Conservation (phyloP, 2,329 filamentous ascomycete species). For the Lasiodiplodia sp. region DNA sequence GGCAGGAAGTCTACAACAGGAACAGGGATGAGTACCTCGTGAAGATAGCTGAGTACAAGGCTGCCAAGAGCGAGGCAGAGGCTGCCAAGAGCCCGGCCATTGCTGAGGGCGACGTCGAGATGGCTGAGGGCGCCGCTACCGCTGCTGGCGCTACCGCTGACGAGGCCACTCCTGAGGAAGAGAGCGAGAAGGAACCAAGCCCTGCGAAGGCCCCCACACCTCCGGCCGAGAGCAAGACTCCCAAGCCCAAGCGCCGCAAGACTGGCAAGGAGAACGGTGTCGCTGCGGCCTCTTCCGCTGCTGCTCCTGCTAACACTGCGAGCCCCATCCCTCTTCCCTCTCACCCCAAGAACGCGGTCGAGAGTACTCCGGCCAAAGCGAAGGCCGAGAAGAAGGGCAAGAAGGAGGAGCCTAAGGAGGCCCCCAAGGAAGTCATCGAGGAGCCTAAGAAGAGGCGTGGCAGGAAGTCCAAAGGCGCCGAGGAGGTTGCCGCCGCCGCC, state of each 20-base stretch:
- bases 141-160: constrained; percentile 13
- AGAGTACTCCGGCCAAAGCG: constrained; percentile 14
- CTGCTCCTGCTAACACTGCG: constrained; percentile 17
- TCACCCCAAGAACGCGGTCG: constrained; percentile 12
- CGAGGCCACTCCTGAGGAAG: constrained; percentile 9
- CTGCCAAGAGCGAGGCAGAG: constrained; percentile 4
- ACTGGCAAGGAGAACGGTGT: constrained; percentile 27
- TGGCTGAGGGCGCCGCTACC: constrained; percentile 16
- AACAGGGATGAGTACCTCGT: constrained; percentile 22
- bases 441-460: constrained; percentile 30
- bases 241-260: constrained; percentile 31
- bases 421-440: constrained; percentile 13
- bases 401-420: constrained; percentile 9
- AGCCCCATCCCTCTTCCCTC: constrained; percentile 28
- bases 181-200: constrained; percentile 27
- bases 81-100: not conserved
- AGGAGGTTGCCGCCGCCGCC: constrained; percentile 12
- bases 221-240: constrained; percentile 25
- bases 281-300: constrained; percentile 8
- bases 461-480: constrained; percentile 27
- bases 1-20: constrained; percentile 21
- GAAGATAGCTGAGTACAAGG: constrained; percentile 27
- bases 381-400: constrained; percentile 21
- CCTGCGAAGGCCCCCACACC: constrained; percentile 28
- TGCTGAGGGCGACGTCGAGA: constrained; percentile 19